Base-by-base conservation (phyloP, 1,284 basidiomycete genomes). In the Cerioporus squamosus region DNA sequence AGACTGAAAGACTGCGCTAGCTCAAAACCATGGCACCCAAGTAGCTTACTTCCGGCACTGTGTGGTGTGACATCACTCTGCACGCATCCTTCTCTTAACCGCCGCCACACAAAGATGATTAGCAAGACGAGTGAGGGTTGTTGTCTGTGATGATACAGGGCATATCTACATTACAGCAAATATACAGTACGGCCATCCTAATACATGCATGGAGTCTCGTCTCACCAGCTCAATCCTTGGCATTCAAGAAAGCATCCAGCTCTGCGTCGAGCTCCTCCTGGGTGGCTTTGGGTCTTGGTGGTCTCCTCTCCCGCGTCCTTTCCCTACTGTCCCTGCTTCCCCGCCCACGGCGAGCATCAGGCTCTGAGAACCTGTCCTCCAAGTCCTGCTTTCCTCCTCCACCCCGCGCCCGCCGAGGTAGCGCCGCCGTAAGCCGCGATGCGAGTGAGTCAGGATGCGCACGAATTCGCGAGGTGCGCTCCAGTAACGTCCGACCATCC, bases 211-310 rank as follows among this genome's bases (percentile, higher is more conserved):
- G 17, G 17, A 46, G 26, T 29, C 49, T 38, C 57, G 26, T 29
- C 49, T 38, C 57, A 31, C 53, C 50, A 43, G 33, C 36, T 64
- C 52, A 72, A 36, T 68, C 68, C 62, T 68, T 68, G 57, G 78
- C 75, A n/a, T 81, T 81, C 61, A 90, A 70, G 71, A 92, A 92
- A 15, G 87, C 87, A 50, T 92, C 90, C 50, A 92, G 74, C 66
- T 92, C 90, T 49, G 87, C 89, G 64, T 92, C 90, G 39, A 92
- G 75, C 65, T 92, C 88, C 70, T 88, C 82, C 67, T 84, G 84
- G 0, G 84, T 89, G 70, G 84, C 83, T 44, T 66, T 78, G 10
- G 82, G 82, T 44, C 71, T 65, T 39, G 58, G 51, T 23, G 53
- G 46, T 48, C 59, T 51, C 20, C 81, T 77, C 53, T 68, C 66